These are phyloP conservation scores for Suhomyces chickasaworum DNA, from an alignment of 1,139 yeast genomes.

Conservation along the genomic window DNA sequence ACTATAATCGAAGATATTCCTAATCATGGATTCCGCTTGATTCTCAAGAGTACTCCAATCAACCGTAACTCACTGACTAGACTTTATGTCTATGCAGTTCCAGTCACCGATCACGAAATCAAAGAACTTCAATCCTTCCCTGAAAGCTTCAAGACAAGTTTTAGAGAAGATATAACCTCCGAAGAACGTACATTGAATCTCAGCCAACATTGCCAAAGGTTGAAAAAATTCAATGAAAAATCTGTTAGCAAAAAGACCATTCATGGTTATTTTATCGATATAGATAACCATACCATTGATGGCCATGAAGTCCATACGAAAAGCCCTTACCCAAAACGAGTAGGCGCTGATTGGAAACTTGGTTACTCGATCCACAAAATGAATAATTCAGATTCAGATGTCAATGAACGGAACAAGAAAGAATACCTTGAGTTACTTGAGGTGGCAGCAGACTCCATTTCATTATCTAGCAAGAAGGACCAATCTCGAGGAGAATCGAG, in stretches of 20 bases:
- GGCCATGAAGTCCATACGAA: conserved; percentile 11
- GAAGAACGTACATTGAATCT: conserved; percentile 20
- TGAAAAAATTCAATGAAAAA: conserved; percentile 20
- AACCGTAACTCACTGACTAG: conserved; percentile 13
- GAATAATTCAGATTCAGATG: conserved; percentile 4
- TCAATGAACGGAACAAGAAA: conserved; percentile 5
- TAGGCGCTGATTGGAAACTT: conserved; percentile 18
- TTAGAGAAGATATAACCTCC: conserved; percentile 22
- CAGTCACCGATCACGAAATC: conserved; percentile 31
- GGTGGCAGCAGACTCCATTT: conserved; percentile 15
- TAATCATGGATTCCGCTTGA: conserved; percentile 33
- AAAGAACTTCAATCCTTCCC: conserved; percentile 28
- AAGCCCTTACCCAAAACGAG: conserved; percentile 16
- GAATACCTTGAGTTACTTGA: conserved; percentile 16
- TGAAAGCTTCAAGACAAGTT: conserved; percentile 23
- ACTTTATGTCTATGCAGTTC: conserved; percentile 36
- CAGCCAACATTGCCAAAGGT: conserved; percentile 19
- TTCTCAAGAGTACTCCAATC: conserved; percentile 24
- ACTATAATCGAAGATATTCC: conserved; percentile 32
- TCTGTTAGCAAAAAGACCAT: conserved; percentile 11
- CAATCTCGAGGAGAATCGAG: conserved; percentile 8
- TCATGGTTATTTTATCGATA: conserved; percentile 15
- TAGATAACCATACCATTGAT: conserved; percentile 17
- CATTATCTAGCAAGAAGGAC: conserved; percentile 10
- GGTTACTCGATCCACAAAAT: conserved; percentile 15